Base-by-base conservation (phyloP, 1,139 yeast species). In the Pichia cactophila region DNA sequence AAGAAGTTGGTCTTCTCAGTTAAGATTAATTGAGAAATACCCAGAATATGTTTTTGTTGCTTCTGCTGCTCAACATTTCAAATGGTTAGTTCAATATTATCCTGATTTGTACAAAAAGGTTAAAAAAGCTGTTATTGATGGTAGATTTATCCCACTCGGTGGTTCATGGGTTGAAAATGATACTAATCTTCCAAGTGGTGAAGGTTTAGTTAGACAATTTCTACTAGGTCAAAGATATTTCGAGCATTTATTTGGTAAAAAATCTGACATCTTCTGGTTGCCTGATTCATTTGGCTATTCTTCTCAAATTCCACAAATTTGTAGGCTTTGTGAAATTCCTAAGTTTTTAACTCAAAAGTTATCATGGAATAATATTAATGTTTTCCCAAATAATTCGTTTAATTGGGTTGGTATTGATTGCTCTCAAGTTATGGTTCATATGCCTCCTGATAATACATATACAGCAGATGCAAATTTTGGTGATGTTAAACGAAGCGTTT, bases 91-190 rank as follows among this genome's bases (percentile, higher is more conserved):
- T 56, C 70, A 80, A 52, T 92, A 88, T 62, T 94, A 92, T 61
- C 97, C 97, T 0, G 87, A 82, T 41, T 74, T 87, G 41, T 87
- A 80, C 58, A 66, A 70, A 36, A 74, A 79, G 51, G 74, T 87
- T 39, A 75, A 81, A 58, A 76, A 79, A 43, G 87, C 87, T 52
- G 83, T 83, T 48, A 71, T 78, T 47, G 78, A 80, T 37, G 86
- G 86, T 48, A 83, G 86, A 58, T 92, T 90, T 62, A 74, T 88
- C 47, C 95, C 96, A 14, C 78, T 92, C 56, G 98, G 98, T 49
- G 97, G 97, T 4, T 81, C 96, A 0, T 92, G 97, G 97, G 97
- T 92, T 44, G 98, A 92, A 67, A 86, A 88, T 64, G 98, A 92
- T 66, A 90, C 97, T 17, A 92, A 92, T 66, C 75, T 92, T 69